Base-by-base conservation (phyloP, 2,329 filamentous ascomycete species). In the Fusarium dlaminii region DNA sequence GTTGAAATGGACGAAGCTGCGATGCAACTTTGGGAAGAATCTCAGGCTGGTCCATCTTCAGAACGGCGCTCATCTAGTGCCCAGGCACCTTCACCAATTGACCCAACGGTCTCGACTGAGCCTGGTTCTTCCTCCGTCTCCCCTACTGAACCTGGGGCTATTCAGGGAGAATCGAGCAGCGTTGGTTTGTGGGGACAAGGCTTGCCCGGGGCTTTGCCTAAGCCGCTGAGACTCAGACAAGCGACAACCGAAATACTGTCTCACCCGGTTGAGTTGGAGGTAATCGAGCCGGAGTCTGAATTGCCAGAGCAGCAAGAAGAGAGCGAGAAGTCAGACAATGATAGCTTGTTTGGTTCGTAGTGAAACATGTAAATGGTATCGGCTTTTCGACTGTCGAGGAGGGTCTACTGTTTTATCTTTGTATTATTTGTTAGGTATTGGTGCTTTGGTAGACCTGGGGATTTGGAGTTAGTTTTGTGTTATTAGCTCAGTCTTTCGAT, bases 1-100 rank as follows among this genome's bases (percentile, higher is more conserved):
- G 11, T 66, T 34, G 71, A 49, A 32, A 52, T 73, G 63, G 59
- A 62, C 20, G 67, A 56, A 15, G 14, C 43, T 27, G 48, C 42
- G 32, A 46, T 49, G 34, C 66, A 46, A 20, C 55, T 37, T 22
- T 30, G 30, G n/a, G 22, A 27, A 40, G 65, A 58, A 20, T 43
- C 20, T 17, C 46, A 58, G 18, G 12, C 56, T 40, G 46, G 22
- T 46, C 39, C 39, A 12, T 51, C 15, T 13, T 39, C 48, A 37
- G 32, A 22, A 10, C 22, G 43, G 14, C 40, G 18, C 17, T 29
- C 43, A 11, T 59, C 51, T 13, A 42, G 40, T 22, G 32, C 37
- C 15, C 43, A 55, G 18, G 15, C 39, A 34, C 37, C 59, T 24
- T 60, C 66, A 11, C 66, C 67, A 32, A 70, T 66, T 39, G 22